A percentile compares a stretch with the other conserved stretches of the same genome.
These are phyloP conservation scores for Lasiosphaeriaceae sp. DNA, from an alignment of 495 filamentous ascomycete genomes.

Conservation along the genomic window DNA sequence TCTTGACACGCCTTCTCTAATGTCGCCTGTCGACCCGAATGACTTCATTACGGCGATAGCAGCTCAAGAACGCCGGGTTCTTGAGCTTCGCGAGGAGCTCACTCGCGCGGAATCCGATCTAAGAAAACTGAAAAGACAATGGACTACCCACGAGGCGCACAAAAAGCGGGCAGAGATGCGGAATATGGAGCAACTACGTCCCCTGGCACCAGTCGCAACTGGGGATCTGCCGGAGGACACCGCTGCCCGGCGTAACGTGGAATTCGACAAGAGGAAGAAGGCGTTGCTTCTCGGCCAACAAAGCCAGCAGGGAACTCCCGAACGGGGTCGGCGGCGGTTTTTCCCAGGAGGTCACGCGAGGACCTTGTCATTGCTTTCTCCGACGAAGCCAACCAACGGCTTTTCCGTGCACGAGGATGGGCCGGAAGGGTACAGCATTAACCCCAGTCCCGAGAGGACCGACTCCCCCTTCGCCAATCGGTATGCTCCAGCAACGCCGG, in stretches of 20 bases:
- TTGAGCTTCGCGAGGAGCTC: conserved; percentile 89
- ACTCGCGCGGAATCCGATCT: conserved; percentile 75
- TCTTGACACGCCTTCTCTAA: conserved; percentile 34
- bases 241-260: conserved; percentile 35
- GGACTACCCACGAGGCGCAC: conserved; percentile 71
- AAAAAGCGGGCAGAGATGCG: conserved; percentile 69
- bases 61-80: conserved; percentile 84
- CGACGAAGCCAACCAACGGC: conserved; percentile 35
- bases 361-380: conserved; percentile 81
- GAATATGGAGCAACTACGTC: conserved; percentile 49
- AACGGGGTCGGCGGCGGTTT: conserved; percentile 42
- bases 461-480: conserved; percentile 15
- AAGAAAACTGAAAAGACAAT: conserved; percentile 71
- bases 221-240: conserved; percentile 35
- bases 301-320: conserved; percentile 37
- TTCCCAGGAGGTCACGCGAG: conserved; percentile 61
- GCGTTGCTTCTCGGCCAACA: conserved; percentile 54
- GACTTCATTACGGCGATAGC: conserved; percentile 86
- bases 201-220: conserved; percentile 24
- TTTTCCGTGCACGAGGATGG: conserved; percentile 28
- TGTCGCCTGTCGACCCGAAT: conserved; percentile 61
- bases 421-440: conserved; percentile 3
- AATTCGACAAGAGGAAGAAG: conserved; percentile 56
- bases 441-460: conserved; percentile 11
- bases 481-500: conserved; percentile 15